phyloP scores from a whole-genome alignment of 805 yeast species.

The Saccharomycopsis javanensis region DNA sequence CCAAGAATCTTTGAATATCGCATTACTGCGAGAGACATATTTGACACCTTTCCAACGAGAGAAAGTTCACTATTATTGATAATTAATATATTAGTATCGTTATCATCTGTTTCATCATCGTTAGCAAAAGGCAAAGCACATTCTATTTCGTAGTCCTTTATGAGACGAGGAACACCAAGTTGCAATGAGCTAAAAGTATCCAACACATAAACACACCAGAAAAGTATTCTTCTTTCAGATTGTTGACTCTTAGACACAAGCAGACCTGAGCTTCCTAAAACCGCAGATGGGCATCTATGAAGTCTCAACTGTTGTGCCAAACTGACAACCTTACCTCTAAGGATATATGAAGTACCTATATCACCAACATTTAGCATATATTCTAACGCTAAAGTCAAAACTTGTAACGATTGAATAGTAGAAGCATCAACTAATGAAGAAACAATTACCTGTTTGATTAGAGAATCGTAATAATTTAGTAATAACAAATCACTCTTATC shows the following conservation, averaged over 20 bases:
- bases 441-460: constrained; percentile 53
- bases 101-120: constrained; percentile 31
- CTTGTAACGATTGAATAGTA: constrained; percentile 60
- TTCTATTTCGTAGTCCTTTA: constrained; percentile 75
- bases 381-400: constrained; percentile 55
- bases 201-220: constrained; percentile 75
- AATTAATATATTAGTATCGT: constrained; percentile 45
- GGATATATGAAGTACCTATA: constrained; percentile 60
- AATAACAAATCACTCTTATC: constrained; percentile 13
- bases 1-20: constrained; percentile 67
- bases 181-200: constrained; percentile 69
- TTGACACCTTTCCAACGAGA: constrained; percentile 61
- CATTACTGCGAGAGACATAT: constrained; percentile 54
- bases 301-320: constrained; percentile 81
- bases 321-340: constrained; percentile 65
- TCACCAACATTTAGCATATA: constrained; percentile 70
- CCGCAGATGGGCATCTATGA: constrained; percentile 82
- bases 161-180: constrained; percentile 72
- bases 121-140: constrained; percentile 70
- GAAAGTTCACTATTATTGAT: constrained; percentile 50
- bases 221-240: constrained; percentile 71
- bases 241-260: constrained; percentile 60
- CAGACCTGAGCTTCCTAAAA: constrained; percentile 55
- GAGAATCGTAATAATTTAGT: constrained; percentile 44
- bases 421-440: constrained; percentile 53